Base-by-base conservation (phyloP, 2,329 filamentous ascomycete species). In the Aspergillus luchuensis region DNA sequence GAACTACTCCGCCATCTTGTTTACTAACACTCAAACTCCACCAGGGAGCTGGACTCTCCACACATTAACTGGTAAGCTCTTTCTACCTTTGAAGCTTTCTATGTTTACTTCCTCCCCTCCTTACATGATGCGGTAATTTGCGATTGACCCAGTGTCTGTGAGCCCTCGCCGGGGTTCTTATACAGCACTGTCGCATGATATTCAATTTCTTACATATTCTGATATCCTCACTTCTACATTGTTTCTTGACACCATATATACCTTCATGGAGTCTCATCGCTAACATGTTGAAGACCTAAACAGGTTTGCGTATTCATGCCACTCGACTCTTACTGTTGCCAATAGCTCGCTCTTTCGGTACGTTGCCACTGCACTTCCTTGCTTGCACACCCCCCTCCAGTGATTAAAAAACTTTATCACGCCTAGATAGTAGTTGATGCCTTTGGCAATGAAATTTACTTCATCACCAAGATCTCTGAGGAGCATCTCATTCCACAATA, bases 181-280 rank as follows among this genome's bases (percentile, higher is more conserved):
- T 89, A 92, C 88, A 89, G 84, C 81, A 75, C 80, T 81, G 85
- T 81, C 86, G 78, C 82, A 72, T 96, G 92, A 97, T 90, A 96
- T 91, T 92, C 80, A 88, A 68, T 87, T 86, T 94, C 92, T 97
- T 97, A 97, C 92, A 96, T 97, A 96, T 97, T 91, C 92, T 97
- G 92, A 97, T 77, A 70, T 74, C 68, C 59, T 62, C 11, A 36
- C 19, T 59, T 21, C 17, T 41, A 15, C 60, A 17, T 58, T 21
- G 53, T 56, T 8, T 51, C 13, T 57, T 39, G n/a, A 47, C 28
- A 10, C 21, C 28, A 28, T 23, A 17, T 5, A 4, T 39, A 28
- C 25, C 8, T n/a, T 30, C 47, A 4, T 51, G 30, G 15, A 52
- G 25, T 54, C 17, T 53, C 17, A 30, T 56, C 55, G 66, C 72